These are phyloP conservation scores for Phytomonas serpens DNA, from an alignment of 208 protist genomes.

Conservation along the genomic window DNA sequence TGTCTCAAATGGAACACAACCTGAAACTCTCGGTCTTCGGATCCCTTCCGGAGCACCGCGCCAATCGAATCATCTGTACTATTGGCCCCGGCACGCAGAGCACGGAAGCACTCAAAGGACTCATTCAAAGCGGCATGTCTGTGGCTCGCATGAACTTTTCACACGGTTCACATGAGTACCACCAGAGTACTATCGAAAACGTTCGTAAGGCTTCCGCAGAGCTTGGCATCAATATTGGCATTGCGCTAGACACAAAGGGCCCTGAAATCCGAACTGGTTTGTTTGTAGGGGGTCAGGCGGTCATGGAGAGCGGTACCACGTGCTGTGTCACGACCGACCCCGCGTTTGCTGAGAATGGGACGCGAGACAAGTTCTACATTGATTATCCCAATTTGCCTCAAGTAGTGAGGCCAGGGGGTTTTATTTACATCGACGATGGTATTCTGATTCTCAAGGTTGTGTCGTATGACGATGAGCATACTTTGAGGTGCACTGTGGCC, in stretches of 20 bases:
- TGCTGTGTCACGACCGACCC: constrained; percentile 89
- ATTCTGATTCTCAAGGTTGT: constrained; percentile 89
- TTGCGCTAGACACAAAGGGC: constrained; percentile 96
- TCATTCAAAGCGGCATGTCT: constrained; percentile 96
- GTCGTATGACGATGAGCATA: constrained; percentile 57
- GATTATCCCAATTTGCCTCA: constrained; percentile 88
- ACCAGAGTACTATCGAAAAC: constrained; percentile 93
- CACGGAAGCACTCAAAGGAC: constrained; percentile 86
- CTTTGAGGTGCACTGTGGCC: constrained; percentile 68
- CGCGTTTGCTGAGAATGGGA: constrained; percentile 69
- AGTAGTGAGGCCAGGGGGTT: constrained; percentile 69
- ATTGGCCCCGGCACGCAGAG: constrained; percentile 94
- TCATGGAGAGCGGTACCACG: constrained; percentile 54
- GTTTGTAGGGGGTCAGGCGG: constrained; percentile 65
- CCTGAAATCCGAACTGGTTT: constrained; percentile 95
- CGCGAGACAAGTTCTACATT: constrained; percentile 82
- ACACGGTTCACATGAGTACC: constrained; percentile 96
- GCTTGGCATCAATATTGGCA: constrained; percentile 84
- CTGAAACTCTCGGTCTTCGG: constrained; percentile 85
- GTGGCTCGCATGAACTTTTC: constrained; percentile 97
- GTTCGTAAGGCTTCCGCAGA: constrained; percentile 85
- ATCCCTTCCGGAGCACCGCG: constrained; percentile 63
- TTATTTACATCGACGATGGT: constrained; percentile 96
- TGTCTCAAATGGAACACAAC: constrained; percentile 88
- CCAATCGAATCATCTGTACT: constrained; percentile 95